phyloP scores from a whole-genome alignment of 345 rosid genomes.

The Boechera retrofracta region DNA sequence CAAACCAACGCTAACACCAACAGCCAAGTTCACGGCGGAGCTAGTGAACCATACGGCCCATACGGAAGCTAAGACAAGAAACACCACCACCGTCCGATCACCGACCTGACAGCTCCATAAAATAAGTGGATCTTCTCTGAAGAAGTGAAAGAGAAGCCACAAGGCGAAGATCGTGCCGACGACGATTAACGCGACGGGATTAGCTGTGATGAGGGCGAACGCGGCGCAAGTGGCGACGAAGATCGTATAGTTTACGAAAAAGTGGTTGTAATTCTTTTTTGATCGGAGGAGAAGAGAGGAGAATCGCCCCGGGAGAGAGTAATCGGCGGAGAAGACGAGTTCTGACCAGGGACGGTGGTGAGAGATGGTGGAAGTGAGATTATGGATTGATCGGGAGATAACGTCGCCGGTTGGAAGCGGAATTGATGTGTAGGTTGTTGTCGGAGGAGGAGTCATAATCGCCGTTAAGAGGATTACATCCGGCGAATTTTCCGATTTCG shows the following conservation, averaged over 20 bases:
- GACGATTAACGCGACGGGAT: slow-evolving; percentile 52
- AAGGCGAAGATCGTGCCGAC: slow-evolving; percentile 46
- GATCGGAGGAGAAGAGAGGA: slow-evolving; percentile 41
- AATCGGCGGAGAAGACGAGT: slow-evolving; percentile 46
- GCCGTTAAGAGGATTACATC: not conserved
- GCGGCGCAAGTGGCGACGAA: slow-evolving; percentile 44
- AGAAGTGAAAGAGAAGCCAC: slow-evolving; percentile 55
- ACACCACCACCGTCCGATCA: slow-evolving; percentile 45
- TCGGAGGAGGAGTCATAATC: slow-evolving; percentile 21
- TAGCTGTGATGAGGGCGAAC: slow-evolving; percentile 35
- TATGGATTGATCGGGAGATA: slow-evolving; percentile 56
- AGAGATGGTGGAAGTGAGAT: slow-evolving; percentile 51
- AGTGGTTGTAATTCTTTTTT: slow-evolving; percentile 43
- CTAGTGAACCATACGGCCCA: slow-evolving; percentile 52
- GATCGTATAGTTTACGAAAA: slow-evolving; percentile 54
- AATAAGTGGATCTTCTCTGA: slow-evolving; percentile 59
- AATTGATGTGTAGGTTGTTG: slow-evolving; percentile 57
- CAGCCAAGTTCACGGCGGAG: slow-evolving; percentile 42
- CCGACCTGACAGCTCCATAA: slow-evolving; percentile 48
- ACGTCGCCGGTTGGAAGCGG: slow-evolving; percentile 58
- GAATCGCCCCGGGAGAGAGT: slow-evolving; percentile 38
- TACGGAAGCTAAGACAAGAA: slow-evolving; percentile 43
- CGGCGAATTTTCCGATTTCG: slow-evolving; percentile 8
- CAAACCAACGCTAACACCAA: slow-evolving; percentile 46
- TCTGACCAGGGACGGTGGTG: slow-evolving; percentile 64